Conservation (phyloP, 768 basidiomycete species). For the Termitomyces eurrhizus region DNA sequence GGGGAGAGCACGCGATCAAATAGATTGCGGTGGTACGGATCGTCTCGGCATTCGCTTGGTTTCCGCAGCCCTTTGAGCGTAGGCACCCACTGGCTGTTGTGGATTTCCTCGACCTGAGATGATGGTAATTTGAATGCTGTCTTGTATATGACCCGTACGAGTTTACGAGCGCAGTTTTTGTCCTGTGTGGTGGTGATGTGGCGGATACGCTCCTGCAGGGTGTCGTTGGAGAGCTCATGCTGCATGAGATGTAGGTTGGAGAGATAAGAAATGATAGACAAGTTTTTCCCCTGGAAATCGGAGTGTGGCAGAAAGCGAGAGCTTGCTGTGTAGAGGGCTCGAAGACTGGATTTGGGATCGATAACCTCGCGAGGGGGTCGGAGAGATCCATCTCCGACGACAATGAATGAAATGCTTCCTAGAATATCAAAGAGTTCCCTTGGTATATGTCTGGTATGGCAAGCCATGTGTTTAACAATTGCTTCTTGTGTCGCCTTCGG, state of each 20-base stretch:
- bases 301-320: slow-evolving; percentile 13
- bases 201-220: slow-evolving; percentile 32
- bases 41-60: slow-evolving; percentile 27
- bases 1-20: slow-evolving; percentile 37
- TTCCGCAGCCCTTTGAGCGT: slow-evolving; percentile 29
- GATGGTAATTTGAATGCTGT: slow-evolving; percentile 10
- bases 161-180: slow-evolving; percentile 14
- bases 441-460: slow-evolving; percentile 20
- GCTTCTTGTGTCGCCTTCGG: slow-evolving; percentile 20
- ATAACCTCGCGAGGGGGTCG: slow-evolving; percentile 23
- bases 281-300: background rate
- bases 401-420: slow-evolving; percentile 24
- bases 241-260: slow-evolving; percentile 25
- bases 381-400: slow-evolving; percentile 14
- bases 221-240: slow-evolving; percentile 22
- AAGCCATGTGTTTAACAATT: slow-evolving; percentile 26
- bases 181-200: slow-evolving; percentile 19
- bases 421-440: slow-evolving; percentile 22
- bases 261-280: slow-evolving; percentile 16
- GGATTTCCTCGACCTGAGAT: slow-evolving; percentile 4
- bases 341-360: slow-evolving; percentile 29
- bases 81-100: slow-evolving; percentile 32
- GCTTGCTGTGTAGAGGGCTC: slow-evolving; percentile 20
- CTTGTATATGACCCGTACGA: slow-evolving; percentile 20
- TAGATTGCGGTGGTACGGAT: slow-evolving; percentile 22